Conservation (phyloP, 441 rosid species). For the Raphanus hybrid region DNA sequence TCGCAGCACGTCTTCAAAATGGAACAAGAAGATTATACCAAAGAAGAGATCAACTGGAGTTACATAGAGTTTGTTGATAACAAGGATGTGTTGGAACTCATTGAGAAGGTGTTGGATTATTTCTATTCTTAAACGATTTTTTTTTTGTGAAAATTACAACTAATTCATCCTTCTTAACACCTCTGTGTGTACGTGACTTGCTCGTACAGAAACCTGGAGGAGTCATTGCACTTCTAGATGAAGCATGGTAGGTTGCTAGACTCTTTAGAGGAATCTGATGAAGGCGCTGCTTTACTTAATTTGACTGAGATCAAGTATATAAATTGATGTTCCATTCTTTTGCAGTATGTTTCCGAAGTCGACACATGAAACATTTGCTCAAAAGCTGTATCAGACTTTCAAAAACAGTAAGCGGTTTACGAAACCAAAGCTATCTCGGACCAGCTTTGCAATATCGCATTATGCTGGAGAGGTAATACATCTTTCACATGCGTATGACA, state of each 20-base stretch:
- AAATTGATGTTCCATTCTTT: constrained; percentile 33
- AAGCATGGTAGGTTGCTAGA: constrained; percentile 85
- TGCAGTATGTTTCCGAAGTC: constrained; percentile 99
- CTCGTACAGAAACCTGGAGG: constrained; percentile 99
- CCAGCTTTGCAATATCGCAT: constrained; percentile 87
- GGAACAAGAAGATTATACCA: constrained; percentile 99
- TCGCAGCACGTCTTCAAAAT: constrained; percentile 93
- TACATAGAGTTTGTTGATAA: constrained; percentile 98
- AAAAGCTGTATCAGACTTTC: constrained; percentile 95
- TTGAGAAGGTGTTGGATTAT: constrained; percentile 72
- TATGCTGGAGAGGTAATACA: constrained; percentile 97
- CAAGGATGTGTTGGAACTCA: constrained; percentile 95
- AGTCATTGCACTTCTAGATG: constrained; percentile 97
- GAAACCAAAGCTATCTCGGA: constrained; percentile 96
- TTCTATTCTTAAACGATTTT: background rate
- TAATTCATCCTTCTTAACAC: constrained; percentile 17
- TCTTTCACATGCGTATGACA: constrained; percentile 29
- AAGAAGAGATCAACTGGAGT: constrained; percentile 95
- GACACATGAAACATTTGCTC: constrained; percentile 95
- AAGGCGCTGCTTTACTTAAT: background rate
- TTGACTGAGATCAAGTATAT: constrained; percentile 38
- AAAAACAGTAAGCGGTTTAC: constrained; percentile 84
- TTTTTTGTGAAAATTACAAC: background rate
- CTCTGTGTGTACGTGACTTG: constrained; percentile 28
- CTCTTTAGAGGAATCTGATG: constrained; percentile 18